Evolutionary conservation across 1,284 basidiomycete species (phyloP).

Genomic region (Naganishia sp.): DNA sequence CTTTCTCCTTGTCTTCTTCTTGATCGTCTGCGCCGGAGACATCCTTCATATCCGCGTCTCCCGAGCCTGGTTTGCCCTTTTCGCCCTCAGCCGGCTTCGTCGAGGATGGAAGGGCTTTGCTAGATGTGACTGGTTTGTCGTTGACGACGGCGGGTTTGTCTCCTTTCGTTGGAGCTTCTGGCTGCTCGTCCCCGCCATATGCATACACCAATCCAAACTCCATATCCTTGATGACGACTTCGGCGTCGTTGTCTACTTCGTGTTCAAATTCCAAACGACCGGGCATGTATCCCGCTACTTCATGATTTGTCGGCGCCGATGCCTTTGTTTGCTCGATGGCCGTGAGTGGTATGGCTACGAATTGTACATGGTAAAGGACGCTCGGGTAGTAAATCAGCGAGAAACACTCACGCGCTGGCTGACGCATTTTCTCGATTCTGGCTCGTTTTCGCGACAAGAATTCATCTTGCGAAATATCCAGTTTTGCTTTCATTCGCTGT

Average conservation of each 20-base stretch:
- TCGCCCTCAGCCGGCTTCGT: conserved; percentile 36
- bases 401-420: conserved; percentile 54
- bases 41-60: conserved; percentile 36
- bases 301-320: conserved; percentile 90
- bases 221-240: conserved; percentile 91
- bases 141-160: conserved; percentile 22
- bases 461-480: conserved; percentile 73
- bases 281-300: conserved; percentile 89
- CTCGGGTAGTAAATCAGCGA: background rate
- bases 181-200: conserved; percentile 80
- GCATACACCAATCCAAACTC: conserved; percentile 86
- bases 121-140: conserved; percentile 13
- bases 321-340: conserved; percentile 42
- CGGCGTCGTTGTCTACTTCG: conserved; percentile 94
- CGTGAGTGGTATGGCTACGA: conserved; percentile 21
- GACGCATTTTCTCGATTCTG: conserved; percentile 67
- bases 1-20: conserved; percentile 33
- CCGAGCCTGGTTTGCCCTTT: conserved; percentile 35
- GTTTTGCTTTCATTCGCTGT: conserved; percentile 51
- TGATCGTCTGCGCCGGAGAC: conserved; percentile 35
- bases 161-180: conserved; percentile 55
- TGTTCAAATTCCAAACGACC: conserved; percentile 97
- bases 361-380: background rate
- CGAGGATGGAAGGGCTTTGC: conserved; percentile 24
- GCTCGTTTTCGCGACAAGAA: conserved; percentile 85